Percentiles rank a stretch among this genome's conserved stretches.
These are phyloP conservation scores for Umbelopsis sp. DNA, from an alignment of 192 early-diverging fungal species.

Conservation along the genomic window DNA sequence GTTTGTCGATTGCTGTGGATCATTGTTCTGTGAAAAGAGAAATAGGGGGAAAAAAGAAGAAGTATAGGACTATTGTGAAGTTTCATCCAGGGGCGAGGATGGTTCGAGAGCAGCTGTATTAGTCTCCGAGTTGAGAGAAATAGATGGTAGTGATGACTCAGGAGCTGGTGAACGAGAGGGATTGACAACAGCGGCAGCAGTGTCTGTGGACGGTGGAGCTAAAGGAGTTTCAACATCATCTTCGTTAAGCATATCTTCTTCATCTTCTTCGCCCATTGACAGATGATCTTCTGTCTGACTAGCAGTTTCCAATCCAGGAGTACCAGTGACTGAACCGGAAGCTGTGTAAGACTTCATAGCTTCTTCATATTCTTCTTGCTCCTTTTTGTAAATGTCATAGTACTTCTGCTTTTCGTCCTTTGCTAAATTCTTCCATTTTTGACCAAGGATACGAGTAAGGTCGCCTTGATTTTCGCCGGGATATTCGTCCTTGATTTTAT, in stretches of 20 bases:
- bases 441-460: slow-evolving; percentile 40
- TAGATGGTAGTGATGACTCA: slow-evolving; percentile 1
- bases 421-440: slow-evolving; percentile 44
- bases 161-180: not conserved
- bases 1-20: slow-evolving; percentile 6
- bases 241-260: slow-evolving; percentile 30
- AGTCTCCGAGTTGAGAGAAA: not conserved
- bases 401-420: slow-evolving; percentile 40
- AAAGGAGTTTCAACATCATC: slow-evolving; percentile 16
- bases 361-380: slow-evolving; percentile 35
- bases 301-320: slow-evolving; percentile 15
- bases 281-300: slow-evolving; percentile 18
- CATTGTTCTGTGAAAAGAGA: not conserved
- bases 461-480: slow-evolving; percentile 36
- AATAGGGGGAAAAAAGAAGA: no score
- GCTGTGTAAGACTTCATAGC: slow-evolving; percentile 34
- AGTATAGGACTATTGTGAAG: not conserved
- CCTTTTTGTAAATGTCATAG: slow-evolving; percentile 37
- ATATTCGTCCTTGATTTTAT: slow-evolving; percentile 44
- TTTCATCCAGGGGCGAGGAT: not conserved
- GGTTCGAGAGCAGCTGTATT: not conserved
- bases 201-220: not conserved
- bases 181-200: not conserved
- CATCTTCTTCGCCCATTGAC: slow-evolving; percentile 21
- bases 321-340: not conserved